These are phyloP conservation scores for Scheffersomyces stipitis DNA, from an alignment of 805 yeast genomes.

Conservation along the genomic window DNA sequence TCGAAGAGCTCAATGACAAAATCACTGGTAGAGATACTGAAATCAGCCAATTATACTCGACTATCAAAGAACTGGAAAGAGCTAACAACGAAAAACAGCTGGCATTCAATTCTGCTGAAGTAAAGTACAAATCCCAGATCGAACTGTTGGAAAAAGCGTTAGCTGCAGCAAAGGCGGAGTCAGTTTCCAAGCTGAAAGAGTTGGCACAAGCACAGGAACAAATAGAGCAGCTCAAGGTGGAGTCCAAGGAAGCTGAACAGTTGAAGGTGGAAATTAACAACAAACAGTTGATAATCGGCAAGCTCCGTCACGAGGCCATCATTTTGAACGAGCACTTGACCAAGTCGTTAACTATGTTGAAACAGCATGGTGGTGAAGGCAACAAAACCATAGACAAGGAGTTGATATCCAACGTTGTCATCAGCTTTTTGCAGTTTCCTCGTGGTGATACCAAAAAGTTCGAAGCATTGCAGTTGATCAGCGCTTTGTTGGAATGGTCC, in stretches of 20 bases:
- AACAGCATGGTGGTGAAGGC: slow-evolving; percentile 59
- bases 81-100: slow-evolving; percentile 1
- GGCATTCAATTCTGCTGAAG: slow-evolving; percentile 5
- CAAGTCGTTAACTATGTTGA: slow-evolving; percentile 84
- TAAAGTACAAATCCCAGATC: slow-evolving; percentile 17
- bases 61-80: slow-evolving; percentile 14
- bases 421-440: slow-evolving; percentile 83
- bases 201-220: slow-evolving; percentile 14
- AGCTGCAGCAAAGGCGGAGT: slow-evolving; percentile 10
- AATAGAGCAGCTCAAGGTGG: slow-evolving; percentile 13
- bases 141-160: slow-evolving; percentile 24
- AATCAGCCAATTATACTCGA: slow-evolving; percentile 10
- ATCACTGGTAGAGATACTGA: slow-evolving; percentile 28
- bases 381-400: slow-evolving; percentile 84
- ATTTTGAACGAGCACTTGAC: slow-evolving; percentile 91
- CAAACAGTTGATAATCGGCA: slow-evolving; percentile 81
- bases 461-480: slow-evolving; percentile 82
- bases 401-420: slow-evolving; percentile 78
- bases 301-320: slow-evolving; percentile 91
- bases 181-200: slow-evolving; percentile 1
- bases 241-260: slow-evolving; percentile 39
- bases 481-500: slow-evolving; percentile 87
- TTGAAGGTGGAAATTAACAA: slow-evolving; percentile 53
- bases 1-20: slow-evolving; percentile 48
- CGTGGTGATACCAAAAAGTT: slow-evolving; percentile 93